These are phyloP conservation scores for Skeletonema menzelii DNA, from an alignment of 108 stramenopile species.

Conservation along the genomic window DNA sequence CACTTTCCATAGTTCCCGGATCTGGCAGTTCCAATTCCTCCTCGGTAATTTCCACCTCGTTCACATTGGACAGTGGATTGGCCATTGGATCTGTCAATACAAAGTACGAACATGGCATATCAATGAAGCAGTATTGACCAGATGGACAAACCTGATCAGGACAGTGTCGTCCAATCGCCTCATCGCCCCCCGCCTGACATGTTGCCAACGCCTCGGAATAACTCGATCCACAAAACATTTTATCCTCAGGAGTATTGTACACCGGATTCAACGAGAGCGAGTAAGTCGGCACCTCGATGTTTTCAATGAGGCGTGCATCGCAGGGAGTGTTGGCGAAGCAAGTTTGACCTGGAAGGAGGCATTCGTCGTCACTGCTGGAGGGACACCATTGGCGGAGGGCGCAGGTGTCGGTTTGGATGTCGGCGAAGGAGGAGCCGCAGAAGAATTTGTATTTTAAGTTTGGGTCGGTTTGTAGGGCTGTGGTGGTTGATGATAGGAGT, in stretches of 20 bases:
- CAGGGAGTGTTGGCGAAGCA: conserved; percentile 55
- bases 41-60: neutral
- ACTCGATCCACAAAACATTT: conserved; percentile 43
- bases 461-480: conserved; percentile 7
- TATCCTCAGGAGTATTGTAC: conserved; percentile 28
- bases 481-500: neutral
- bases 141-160: conserved; percentile 27
- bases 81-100: conserved; percentile 29
- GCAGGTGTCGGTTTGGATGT: conserved; percentile 47
- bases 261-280: conserved; percentile 23
- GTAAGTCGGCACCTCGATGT: conserved; percentile 37
- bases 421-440: conserved; percentile 49
- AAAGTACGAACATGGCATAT: conserved; percentile 46
- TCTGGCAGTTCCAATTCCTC: conserved; percentile 23
- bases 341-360: conserved; percentile 34
- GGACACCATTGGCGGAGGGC: conserved; percentile 45
- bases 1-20: conserved; percentile 19
- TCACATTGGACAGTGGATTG: conserved; percentile 3
- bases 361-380: conserved; percentile 38
- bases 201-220: conserved; percentile 24
- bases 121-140: conserved; percentile 37
- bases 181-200: conserved; percentile 27
- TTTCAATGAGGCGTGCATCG: conserved; percentile 32
- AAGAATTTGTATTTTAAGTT: conserved; percentile 39
- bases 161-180: conserved; percentile 25